phyloP scores from a whole-genome alignment of 805 yeast species.

The Suhomyces kilbournensis region DNA sequence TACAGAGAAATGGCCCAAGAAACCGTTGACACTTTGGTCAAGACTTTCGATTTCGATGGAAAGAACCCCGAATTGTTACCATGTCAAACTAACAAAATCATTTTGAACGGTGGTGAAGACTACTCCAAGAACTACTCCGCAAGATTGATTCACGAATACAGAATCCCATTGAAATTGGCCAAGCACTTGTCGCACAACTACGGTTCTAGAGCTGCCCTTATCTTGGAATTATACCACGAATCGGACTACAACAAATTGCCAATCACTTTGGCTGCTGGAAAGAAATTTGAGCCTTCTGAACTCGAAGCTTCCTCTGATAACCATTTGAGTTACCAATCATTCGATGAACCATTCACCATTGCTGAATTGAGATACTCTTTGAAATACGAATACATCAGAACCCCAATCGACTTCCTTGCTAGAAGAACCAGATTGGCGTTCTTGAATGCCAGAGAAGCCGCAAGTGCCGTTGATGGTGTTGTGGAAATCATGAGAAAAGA shows the following conservation, averaged over 20 bases:
- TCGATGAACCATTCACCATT: constrained; percentile 81
- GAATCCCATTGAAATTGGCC: constrained; percentile 70
- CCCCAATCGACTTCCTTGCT: constrained; percentile 85
- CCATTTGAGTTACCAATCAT: constrained; percentile 46
- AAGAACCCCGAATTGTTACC: constrained; percentile 27
- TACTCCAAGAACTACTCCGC: constrained; percentile 73
- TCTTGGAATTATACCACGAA: constrained; percentile 54
- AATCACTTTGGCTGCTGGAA: constrained; percentile 51
- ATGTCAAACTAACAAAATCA: constrained; percentile 52
- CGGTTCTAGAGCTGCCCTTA: constrained; percentile 83
- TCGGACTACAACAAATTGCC: constrained; percentile 60
- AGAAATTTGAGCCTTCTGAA: constrained; percentile 30
- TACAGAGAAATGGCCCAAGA: constrained; percentile 98
- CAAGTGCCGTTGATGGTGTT: constrained; percentile 76
- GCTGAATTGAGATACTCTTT: constrained; percentile 86
- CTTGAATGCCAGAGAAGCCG: constrained; percentile 82
- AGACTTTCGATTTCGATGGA: constrained; percentile 39
- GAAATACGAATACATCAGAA: constrained; percentile 79
- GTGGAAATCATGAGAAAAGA: constrained; percentile 82
- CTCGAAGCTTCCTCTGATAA: constrained; percentile 24
- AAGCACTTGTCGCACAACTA: constrained; percentile 81
- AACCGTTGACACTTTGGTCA: constrained; percentile 72
- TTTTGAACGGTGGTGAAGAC: constrained; percentile 77
- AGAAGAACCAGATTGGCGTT: constrained; percentile 93
- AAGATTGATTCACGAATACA: constrained; percentile 75